Conservation (phyloP, 1,284 basidiomycete genomes). For the Ustilago bromivora region DNA sequence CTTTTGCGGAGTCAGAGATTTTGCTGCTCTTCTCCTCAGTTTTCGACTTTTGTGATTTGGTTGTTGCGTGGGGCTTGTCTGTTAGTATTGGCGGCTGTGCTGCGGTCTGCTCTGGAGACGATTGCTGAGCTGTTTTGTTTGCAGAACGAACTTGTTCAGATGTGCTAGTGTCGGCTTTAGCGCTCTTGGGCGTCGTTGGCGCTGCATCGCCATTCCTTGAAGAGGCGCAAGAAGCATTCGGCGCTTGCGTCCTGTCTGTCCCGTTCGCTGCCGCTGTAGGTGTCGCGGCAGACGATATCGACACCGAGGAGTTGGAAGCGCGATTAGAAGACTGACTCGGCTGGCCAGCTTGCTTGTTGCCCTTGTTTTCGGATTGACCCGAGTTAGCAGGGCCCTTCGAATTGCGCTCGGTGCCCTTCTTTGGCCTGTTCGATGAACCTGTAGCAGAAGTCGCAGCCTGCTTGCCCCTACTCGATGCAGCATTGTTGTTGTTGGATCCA, state of each 20-base stretch:
- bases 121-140: constrained; percentile 1
- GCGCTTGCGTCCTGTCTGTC: background rate
- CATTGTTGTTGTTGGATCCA: background rate
- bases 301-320: constrained; percentile 4
- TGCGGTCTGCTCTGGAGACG: background rate
- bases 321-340: constrained; percentile 10
- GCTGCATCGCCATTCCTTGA: background rate
- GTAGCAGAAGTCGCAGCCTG: background rate
- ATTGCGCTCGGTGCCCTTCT: constrained; percentile 24
- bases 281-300: constrained; percentile 22
- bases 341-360: constrained; percentile 15
- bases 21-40: background rate
- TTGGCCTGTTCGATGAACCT: background rate
- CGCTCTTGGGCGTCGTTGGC: background rate
- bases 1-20: background rate
- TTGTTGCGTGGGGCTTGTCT: background rate
- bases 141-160: background rate
- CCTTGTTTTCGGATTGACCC: constrained; percentile 15
- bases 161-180: background rate
- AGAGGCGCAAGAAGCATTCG: background rate
- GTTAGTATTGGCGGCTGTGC: background rate
- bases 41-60: background rate
- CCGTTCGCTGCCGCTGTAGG: constrained; percentile 2
- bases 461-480: constrained; percentile 2
- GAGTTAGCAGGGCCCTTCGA: constrained; percentile 14